Evolutionary conservation across 805 yeast species (phyloP), one percentile per base, ranked within the genome.

Genomic region (Candida alai): DNA sequence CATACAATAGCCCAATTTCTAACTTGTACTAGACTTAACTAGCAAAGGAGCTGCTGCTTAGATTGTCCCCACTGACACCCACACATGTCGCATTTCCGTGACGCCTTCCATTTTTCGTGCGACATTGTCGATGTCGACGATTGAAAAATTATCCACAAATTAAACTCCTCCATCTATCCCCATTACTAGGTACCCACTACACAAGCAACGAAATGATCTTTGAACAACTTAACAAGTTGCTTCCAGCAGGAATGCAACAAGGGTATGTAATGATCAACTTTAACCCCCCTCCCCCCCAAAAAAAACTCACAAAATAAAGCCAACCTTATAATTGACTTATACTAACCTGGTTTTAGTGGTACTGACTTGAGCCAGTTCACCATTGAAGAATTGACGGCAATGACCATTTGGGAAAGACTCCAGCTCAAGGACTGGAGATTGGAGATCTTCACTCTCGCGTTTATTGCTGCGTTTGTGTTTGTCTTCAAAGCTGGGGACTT

Each of bases 361-460:
- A 50, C 41, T 18, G 34, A 40, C 19, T 54, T 43, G 43, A 28
- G 50, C 33, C 46, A 54, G 14, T 58, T 61, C 47, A 51, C 74
- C 21, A 38, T 56, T 31, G 80, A 76, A 26, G 81, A 79, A 42
- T 73, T 85, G 54, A 66, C 68, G 23, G 65, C 60, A 5, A 62
- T 86, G 76, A 61, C 83, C 2, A 16, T 87, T 32, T 28, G 62
- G 31, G 70, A 80, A 47, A 77, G 97, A 50, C 35, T 84, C 25
- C 45, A 48, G 39, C 45, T 62, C 19, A 80, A 83, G 56, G 78
- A 84, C 58, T 93, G 97, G 96, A 67, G 66, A 28, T 70, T 82
- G 51, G 98, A 90, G 65, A 24, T 67, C 19, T 47, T 72, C 40
- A 76, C 86, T 16, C 15, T 80, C 11, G 68, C 62, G 9, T 56